phyloP scores from a whole-genome alignment of 352 stramenopile genomes.

The Elongisporangium undulatum region DNA sequence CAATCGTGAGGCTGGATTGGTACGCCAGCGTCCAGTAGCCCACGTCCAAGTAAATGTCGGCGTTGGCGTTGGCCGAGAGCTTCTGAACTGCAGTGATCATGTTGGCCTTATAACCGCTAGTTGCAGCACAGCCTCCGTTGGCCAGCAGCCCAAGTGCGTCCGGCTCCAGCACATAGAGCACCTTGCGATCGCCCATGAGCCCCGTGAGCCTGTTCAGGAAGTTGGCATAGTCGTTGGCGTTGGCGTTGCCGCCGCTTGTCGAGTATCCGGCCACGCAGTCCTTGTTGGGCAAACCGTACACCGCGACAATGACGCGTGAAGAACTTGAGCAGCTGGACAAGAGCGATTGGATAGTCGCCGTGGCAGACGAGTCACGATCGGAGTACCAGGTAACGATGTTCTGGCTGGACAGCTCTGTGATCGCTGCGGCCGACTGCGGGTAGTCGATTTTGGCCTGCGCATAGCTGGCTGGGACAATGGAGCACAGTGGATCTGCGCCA shows the following conservation, averaged over 20 bases:
- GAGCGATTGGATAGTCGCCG: constrained; percentile 15
- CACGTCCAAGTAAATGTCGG: constrained; percentile 59
- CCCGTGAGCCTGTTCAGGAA: constrained; percentile 37
- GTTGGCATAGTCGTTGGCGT: constrained; percentile 32
- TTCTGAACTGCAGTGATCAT: constrained; percentile 40
- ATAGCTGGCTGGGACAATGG: constrained; percentile 26
- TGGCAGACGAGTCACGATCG: constrained; percentile 25
- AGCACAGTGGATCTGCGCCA: constrained; percentile 18
- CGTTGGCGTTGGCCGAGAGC: constrained; percentile 51
- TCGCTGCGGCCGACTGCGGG: constrained; percentile 21
- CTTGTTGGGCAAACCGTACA: constrained; percentile 67
- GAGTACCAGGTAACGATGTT: constrained; percentile 55
- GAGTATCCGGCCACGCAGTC: constrained; percentile 59
- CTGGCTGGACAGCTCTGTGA: constrained; percentile 33
- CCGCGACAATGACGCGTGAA: constrained; percentile 43
- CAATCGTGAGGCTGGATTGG: constrained; percentile 14
- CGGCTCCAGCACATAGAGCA: constrained; percentile 64
- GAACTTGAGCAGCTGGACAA: constrained; percentile 28
- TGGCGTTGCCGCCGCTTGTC: constrained; percentile 26
- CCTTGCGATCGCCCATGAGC: constrained; percentile 40
- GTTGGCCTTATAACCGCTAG: constrained; percentile 45
- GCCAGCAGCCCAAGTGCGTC: constrained; percentile 51
- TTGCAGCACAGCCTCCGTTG: constrained; percentile 31
- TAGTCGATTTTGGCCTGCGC: constrained; percentile 29
- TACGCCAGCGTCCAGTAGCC: constrained; percentile 53